phyloP scores from a whole-genome alignment of 2,329 filamentous ascomycete genomes.

The Blastomyces percursus region DNA sequence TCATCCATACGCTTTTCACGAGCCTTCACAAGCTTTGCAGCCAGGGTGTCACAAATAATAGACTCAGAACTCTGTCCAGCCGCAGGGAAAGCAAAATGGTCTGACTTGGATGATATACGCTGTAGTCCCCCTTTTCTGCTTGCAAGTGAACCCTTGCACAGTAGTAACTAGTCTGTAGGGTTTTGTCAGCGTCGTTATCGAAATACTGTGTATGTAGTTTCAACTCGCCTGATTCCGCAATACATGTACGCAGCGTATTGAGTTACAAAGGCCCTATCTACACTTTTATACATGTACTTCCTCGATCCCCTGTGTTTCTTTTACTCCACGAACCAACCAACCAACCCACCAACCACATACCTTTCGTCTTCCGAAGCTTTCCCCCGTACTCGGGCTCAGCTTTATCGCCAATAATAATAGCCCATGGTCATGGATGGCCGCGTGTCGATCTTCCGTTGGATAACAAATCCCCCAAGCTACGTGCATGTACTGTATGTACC shows the following conservation, averaged over 20 bases:
- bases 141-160: background rate
- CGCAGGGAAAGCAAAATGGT: background rate
- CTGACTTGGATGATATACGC: too few relatives aligned
- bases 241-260: too few relatives aligned
- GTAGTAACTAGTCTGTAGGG: too few relatives aligned
- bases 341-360: background rate
- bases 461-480: background rate
- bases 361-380: background rate
- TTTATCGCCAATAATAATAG: background rate
- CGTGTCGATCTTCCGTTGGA: slow-evolving; percentile 3
- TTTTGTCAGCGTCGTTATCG: background rate
- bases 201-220: too few relatives aligned
- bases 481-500: too few relatives aligned
- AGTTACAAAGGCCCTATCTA: too few relatives aligned
- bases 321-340: too few relatives aligned
- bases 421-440: background rate
- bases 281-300: too few relatives aligned
- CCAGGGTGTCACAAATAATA: background rate
- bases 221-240: too few relatives aligned
- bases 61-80: background rate
- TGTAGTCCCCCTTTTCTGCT: background rate
- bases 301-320: background rate
- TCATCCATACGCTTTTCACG: too few relatives aligned
- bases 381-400: background rate
- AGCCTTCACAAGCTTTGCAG: too few relatives aligned